Evolutionary conservation across 176 grass and related monocot species (phyloP), one percentile per base, ranked within the genome.

Genomic region (Avena eriantha): DNA sequence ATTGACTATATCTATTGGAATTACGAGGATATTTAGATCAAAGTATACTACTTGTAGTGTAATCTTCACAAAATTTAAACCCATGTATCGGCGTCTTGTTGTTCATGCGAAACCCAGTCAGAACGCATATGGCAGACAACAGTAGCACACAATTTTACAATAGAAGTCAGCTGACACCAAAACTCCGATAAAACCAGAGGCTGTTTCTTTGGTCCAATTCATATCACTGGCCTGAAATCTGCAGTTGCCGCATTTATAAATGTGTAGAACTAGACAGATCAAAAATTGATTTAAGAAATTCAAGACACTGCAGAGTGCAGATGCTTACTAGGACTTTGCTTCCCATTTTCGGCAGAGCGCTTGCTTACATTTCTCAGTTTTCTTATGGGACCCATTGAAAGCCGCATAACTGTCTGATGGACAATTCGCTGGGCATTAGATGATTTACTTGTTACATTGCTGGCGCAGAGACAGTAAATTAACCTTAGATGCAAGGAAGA

Each of bases 341-440:
- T 90, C 81, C 92, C 92, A 78, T 89, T 77, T 87, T 95, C 92
- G 34, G 91, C 81, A 92, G 92, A 95, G 29, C 86, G 87, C 57
- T 93, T 98, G 81, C 88, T 93, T n/a, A 81, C 76, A 71, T 94
- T 95, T 87, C 93, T 95, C 49, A 84, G 70, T 93, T 98, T 98
- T 73, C 96, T 91, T 68, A 93, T 82, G 54, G 96, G 94, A 76
- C 91, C 88, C 96, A 98, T 98, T 83, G 68, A 24, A 80, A 77
- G 58, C 80, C 80, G 33, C 79, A 70, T 34, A 85, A 53, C 57
- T 69, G 34, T 85, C 59, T 79, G 77, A 86, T 85, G 8, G 23
- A 89, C 34, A 75, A 81, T 34, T 41, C 45, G 76, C 58, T 79
- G 19, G 50, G 83, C 10, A 68, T 80, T 78, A 71, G 69, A 41